Evolutionary conservation across 176 grass and related monocot species (phyloP).

Genomic region (Chloris gayana): DNA sequence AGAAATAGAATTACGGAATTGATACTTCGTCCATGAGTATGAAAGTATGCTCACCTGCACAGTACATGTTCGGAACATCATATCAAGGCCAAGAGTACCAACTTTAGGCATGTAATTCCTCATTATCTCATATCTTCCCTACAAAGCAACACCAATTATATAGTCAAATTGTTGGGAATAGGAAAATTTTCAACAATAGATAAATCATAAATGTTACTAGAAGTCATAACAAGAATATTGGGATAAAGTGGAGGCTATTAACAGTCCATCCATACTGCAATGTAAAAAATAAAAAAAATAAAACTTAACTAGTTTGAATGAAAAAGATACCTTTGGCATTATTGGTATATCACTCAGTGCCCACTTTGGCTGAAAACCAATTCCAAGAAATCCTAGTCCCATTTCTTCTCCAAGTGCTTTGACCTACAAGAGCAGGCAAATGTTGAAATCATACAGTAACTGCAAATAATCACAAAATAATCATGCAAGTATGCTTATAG

Average conservation of each 20-base stretch:
- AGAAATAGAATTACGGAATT: neutral
- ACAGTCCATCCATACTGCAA: slow-evolving; percentile 6
- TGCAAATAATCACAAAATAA: neutral
- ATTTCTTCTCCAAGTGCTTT: slow-evolving; percentile 97
- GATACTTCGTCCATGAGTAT: neutral
- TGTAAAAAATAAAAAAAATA: neutral
- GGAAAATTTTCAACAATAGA: neutral
- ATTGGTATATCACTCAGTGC: slow-evolving; percentile 74
- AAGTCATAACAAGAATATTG: neutral
- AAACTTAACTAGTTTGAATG: slow-evolving; percentile 10
- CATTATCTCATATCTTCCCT: slow-evolving; percentile 97
- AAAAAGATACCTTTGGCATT: slow-evolving; percentile 83
- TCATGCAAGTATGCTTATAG: neutral
- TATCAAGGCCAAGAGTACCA: slow-evolving; percentile 91
- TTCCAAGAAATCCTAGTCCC: slow-evolving; percentile 92
- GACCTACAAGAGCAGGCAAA: slow-evolving; percentile 58
- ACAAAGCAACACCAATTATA: slow-evolving; percentile 24
- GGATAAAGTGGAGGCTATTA: neutral
- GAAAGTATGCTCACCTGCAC: slow-evolving; percentile 64
- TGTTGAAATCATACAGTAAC: neutral
- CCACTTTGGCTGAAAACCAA: slow-evolving; percentile 98
- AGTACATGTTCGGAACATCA: slow-evolving; percentile 99
- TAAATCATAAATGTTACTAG: too few species aligned
- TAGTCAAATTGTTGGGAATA: slow-evolving; percentile 25
- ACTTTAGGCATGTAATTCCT: slow-evolving; percentile 99